Evolutionary conservation across 495 filamentous ascomycete genomes (phyloP).

Genomic region (Copromyces sp.): DNA sequence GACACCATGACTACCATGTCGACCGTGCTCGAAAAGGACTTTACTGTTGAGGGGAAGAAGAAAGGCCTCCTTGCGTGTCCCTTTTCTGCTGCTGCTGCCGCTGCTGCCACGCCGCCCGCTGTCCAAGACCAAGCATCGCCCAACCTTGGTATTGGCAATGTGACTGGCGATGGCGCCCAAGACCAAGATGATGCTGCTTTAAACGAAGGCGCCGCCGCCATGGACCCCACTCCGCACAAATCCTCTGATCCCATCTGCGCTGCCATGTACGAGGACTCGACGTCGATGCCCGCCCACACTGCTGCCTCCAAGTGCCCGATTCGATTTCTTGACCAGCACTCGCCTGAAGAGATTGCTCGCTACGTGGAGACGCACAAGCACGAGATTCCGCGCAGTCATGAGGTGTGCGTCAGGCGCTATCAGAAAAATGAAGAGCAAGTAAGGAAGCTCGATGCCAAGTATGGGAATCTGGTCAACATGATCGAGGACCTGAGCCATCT

Average conservation of each 20-base stretch:
- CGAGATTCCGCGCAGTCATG: slow-evolving; percentile 81
- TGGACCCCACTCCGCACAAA: slow-evolving; percentile 29
- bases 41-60: slow-evolving; percentile 52
- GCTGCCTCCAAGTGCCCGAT: slow-evolving; percentile 68
- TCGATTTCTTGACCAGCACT: slow-evolving; percentile 77
- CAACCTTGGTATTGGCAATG: slow-evolving; percentile 2
- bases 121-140: slow-evolving; percentile 15
- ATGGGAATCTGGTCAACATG: slow-evolving; percentile 82
- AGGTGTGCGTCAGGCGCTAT: slow-evolving; percentile 78
- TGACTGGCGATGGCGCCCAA: slow-evolving; percentile 15
- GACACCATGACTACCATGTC: slow-evolving; percentile 38
- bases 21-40: slow-evolving; percentile 53
- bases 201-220: neutral
- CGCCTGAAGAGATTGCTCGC: slow-evolving; percentile 78
- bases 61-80: slow-evolving; percentile 53
- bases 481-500: slow-evolving; percentile 75
- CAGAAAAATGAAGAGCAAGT: slow-evolving; percentile 75
- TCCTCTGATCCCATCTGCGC: slow-evolving; percentile 50
- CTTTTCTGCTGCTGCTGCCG: slow-evolving; percentile 28
- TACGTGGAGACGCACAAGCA: slow-evolving; percentile 92
- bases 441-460: slow-evolving; percentile 78
- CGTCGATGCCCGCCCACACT: slow-evolving; percentile 41
- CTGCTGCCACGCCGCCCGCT: neutral
- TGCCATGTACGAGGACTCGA: slow-evolving; percentile 44
- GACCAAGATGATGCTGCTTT: slow-evolving; percentile 8